Conservation (phyloP, 2,329 filamentous ascomycete genomes). For the Aureobasidium sp. region DNA sequence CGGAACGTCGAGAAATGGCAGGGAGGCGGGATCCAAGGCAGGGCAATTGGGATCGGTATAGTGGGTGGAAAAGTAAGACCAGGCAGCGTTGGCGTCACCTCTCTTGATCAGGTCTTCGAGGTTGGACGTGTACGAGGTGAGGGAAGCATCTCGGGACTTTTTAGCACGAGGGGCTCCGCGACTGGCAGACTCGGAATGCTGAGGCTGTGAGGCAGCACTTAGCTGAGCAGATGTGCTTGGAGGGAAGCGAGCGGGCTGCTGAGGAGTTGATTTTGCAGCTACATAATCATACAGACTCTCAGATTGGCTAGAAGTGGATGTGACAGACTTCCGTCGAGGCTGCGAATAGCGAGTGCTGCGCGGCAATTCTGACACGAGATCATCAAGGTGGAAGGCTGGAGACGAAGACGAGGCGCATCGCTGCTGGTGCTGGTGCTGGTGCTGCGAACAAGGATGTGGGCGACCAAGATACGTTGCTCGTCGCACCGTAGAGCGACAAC, state of each 20-base stretch:
- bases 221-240: neutral
- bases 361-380: neutral
- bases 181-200: neutral
- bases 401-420: constrained; percentile 1
- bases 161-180: neutral
- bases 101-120: neutral
- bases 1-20: neutral
- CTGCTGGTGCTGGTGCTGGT: neutral
- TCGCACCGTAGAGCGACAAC: neutral
- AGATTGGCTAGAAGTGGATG: neutral
- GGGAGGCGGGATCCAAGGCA: neutral
- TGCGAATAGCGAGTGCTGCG: constrained; percentile 12
- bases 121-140: constrained; percentile 1
- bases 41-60: constrained; percentile 2
- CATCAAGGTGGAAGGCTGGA: constrained; percentile 1
- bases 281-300: constrained; percentile 6
- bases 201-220: neutral
- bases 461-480: neutral
- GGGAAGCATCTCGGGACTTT: neutral
- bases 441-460: neutral
- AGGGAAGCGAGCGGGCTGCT: neutral
- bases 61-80: constrained; percentile 3
- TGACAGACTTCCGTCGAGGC: neutral
- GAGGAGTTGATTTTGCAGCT: neutral
- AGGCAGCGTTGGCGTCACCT: neutral